Base-by-base conservation (phyloP, 805 yeast species). In the Candida ulmi region DNA sequence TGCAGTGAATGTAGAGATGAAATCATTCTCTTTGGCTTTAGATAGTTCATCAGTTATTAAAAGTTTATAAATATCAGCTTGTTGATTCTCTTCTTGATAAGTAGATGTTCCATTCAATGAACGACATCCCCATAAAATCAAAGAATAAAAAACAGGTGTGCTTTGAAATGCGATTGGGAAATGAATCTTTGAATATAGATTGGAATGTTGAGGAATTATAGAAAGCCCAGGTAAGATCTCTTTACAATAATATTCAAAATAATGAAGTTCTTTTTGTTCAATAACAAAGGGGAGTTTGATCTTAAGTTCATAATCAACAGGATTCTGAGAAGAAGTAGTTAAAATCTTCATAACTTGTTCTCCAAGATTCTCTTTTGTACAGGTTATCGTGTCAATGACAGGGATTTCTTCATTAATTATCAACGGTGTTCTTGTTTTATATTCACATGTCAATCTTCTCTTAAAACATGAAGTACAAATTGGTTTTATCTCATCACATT, bases 41-140 rank as follows among this genome's bases (percentile, higher is more conserved):
- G n/a, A n/a, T n/a, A 35, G 19, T 7, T 18, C n/a, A 33, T 30
- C 37, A 8, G 44, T 19, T 6, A 45, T 28, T 2, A 42, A 36
- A 23, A 29, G 11, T 16, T 16, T 30, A 25, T 41, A 45, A 3
- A 27, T 12, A 0, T 40, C 41, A 19, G 38, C 47, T 24, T 52
- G 56, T 15, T 47, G 46, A 25, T 46, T 43, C n/a, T 41, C 42
- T 9, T 37, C 15, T 31, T 42, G 44, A 27, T 44, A 43, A 21
- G 39, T 37, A 4, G 40, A 17, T 27, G 37, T 35, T 19, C 39
- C 43, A 40, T 44, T 16, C 39, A 37, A 8, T 40, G 37, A 30
- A 21, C 36, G 60, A 11, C 72, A 73, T 43, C 81, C 77, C 82
- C 82, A 77, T 1, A 76, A 70, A 4, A 76, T 68, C 9, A 77